These are phyloP conservation scores for Tuber microsphaerosporum DNA, from an alignment of 495 filamentous ascomycete genomes.

Conservation along the genomic window DNA sequence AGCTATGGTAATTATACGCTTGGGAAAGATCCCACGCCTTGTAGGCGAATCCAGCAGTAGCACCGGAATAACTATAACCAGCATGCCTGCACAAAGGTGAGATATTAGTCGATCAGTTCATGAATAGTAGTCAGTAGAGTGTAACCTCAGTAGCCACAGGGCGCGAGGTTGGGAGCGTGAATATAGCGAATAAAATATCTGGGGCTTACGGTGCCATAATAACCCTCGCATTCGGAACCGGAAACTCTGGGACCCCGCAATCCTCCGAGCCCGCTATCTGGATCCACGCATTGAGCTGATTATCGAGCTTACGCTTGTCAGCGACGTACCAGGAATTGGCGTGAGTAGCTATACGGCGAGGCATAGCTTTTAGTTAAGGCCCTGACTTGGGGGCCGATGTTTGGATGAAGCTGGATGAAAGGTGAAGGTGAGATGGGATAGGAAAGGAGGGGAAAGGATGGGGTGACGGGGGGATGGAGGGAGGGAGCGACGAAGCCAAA, in stretches of 20 bases:
- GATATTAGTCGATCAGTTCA: not conserved
- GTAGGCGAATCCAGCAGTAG: constrained; percentile 92
- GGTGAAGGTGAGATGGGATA: not conserved
- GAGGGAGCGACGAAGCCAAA: not conserved
- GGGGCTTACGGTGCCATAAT: constrained; percentile 89
- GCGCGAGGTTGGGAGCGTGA: not conserved
- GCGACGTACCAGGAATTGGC: constrained; percentile 81
- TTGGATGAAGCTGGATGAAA: constrained; percentile 1
- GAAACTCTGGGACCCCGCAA: constrained; percentile 46
- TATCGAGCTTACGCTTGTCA: constrained; percentile 52
- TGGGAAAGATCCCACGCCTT: constrained; percentile 76
- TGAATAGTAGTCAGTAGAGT: not conserved
- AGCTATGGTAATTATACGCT: constrained; percentile 47
- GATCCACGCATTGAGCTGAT: constrained; percentile 71
- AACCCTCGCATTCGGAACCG: constrained; percentile 68
- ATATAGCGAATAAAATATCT: not conserved
- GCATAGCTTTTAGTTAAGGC: constrained; percentile 45
- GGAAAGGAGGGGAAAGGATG: not conserved
- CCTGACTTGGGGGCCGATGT: not conserved
- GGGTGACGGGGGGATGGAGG: not conserved
- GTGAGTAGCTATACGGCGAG: constrained; percentile 59
- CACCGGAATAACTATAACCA: constrained; percentile 90
- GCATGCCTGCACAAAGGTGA: constrained; percentile 60
- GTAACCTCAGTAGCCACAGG: not conserved
- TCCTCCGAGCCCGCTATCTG: constrained; percentile 53